phyloP scores from a whole-genome alignment of 192 early-diverging fungal genomes.

The Jimgerdemannia lactiflua region DNA sequence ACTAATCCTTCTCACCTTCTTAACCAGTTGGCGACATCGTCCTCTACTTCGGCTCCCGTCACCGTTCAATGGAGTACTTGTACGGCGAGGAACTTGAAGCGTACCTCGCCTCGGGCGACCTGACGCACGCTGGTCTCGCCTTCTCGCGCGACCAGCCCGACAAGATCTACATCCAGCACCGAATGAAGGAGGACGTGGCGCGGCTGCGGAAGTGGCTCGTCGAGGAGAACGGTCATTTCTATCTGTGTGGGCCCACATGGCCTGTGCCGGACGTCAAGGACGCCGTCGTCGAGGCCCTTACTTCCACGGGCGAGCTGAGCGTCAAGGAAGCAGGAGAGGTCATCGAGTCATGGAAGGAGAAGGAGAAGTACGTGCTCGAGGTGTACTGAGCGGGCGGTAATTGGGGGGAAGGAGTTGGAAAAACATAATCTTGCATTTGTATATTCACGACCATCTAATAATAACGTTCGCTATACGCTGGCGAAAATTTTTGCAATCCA shows the following conservation, averaged over 20 bases:
- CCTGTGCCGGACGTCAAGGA: conserved; percentile 92
- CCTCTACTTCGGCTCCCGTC: conserved; percentile 94
- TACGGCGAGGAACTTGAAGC: conserved; percentile 98
- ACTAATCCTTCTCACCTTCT: not conserved
- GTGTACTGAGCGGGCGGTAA: conserved; percentile 57
- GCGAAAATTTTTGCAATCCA: not conserved
- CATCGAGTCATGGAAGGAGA: conserved; percentile 90
- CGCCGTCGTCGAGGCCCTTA: conserved; percentile 81
- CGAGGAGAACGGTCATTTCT: conserved; percentile 80
- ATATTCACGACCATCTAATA: too few species aligned
- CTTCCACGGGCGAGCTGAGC: conserved; percentile 53
- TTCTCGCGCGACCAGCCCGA: conserved; percentile 94
- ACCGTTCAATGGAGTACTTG: conserved; percentile 91
- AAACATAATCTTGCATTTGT: too few species aligned
- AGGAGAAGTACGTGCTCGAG: conserved; percentile 90
- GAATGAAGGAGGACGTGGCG: conserved; percentile 83
- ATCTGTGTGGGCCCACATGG: conserved; percentile 98
- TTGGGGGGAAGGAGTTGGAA: too few species aligned
- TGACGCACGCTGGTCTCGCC: conserved; percentile 87
- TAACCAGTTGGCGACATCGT: conserved; percentile 83
- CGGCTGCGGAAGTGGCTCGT: conserved; percentile 75
- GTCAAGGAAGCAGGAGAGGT: conserved; percentile 60
- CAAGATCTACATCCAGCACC: conserved; percentile 97
- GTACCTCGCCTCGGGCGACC: conserved; percentile 83
- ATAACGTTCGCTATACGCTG: too few species aligned